A percentile compares a stretch with the other conserved stretches of the same genome.
Conservation (phyloP, 805 yeast species). For the Kregervanrija pseudodelftensis region DNA sequence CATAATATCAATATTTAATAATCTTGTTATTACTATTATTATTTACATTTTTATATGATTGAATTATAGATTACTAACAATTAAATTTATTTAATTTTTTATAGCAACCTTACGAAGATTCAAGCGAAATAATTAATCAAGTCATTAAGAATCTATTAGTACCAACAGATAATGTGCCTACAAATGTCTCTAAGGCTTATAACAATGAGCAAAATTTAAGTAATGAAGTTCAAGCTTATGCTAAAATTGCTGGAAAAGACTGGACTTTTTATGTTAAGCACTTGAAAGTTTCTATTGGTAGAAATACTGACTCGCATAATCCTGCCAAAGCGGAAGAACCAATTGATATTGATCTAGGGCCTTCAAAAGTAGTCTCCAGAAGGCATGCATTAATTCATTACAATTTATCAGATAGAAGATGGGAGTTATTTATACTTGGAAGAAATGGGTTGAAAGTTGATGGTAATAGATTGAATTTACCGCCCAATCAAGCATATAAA, state of each 20-base stretch:
- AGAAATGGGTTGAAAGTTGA: constrained; percentile 93
- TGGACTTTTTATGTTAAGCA: constrained; percentile 94
- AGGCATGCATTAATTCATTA: constrained; percentile 81
- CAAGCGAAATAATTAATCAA: constrained; percentile 60
- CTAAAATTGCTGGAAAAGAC: constrained; percentile 83
- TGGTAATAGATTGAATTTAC: constrained; percentile 42
- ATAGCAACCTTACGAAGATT: constrained; percentile 39
- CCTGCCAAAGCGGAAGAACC: constrained; percentile 17
- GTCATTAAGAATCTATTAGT: constrained; percentile 62
- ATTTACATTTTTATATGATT: background rate
- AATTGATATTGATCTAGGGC: constrained; percentile 87
- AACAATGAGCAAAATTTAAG: constrained; percentile 66
- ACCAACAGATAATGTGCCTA: constrained; percentile 57
- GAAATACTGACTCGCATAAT: constrained; percentile 51
- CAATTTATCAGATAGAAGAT: constrained; percentile 63
- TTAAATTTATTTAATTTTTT: background rate
- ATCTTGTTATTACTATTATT: background rate
- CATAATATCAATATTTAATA: background rate
- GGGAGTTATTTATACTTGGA: constrained; percentile 83
- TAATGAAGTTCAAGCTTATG: constrained; percentile 93
- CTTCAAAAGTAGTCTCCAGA: constrained; percentile 94
- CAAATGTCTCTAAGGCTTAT: constrained; percentile 65
- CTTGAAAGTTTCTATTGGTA: constrained; percentile 72
- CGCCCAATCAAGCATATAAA: constrained; percentile 37
- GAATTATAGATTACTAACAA: no score